phyloP scores from a whole-genome alignment of 2,329 filamentous ascomycete genomes.

The Fusarium siculi region DNA sequence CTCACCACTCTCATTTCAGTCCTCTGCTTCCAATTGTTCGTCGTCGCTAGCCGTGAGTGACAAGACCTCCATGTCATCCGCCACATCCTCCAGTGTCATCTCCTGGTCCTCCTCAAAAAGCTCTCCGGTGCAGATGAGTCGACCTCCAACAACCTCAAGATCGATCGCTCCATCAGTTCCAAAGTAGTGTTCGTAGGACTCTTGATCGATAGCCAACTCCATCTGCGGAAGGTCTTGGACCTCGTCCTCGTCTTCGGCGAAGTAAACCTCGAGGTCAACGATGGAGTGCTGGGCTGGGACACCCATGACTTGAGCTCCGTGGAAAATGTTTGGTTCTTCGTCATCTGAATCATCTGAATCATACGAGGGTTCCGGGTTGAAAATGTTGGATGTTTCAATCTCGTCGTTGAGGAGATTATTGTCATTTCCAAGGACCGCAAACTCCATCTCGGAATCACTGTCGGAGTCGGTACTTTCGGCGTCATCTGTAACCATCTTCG shows the following conservation, averaged over 20 bases:
- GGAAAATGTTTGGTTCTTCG: conserved; percentile 40
- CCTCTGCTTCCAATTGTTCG: not conserved
- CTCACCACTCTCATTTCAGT: too few species aligned
- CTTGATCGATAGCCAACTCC: conserved; percentile 46
- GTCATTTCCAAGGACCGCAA: not conserved
- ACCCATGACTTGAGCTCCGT: conserved; percentile 43
- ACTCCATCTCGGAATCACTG: conserved; percentile 1
- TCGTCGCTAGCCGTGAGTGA: not conserved
- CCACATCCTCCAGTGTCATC: not conserved
- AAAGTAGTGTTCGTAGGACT: conserved; percentile 42
- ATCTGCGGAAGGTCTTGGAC: conserved; percentile 42
- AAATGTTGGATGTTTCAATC: conserved; percentile 35
- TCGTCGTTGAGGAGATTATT: not conserved
- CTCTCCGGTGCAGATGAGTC: conserved; percentile 33
- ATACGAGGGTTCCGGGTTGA: conserved; percentile 31
- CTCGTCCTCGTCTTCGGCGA: conserved; percentile 44
- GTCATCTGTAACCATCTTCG: not conserved
- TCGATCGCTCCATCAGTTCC: conserved; percentile 39
- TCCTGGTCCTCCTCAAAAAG: conserved; percentile 26
- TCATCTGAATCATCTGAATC: conserved; percentile 32
- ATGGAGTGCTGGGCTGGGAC: not conserved
- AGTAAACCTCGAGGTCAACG: conserved; percentile 47
- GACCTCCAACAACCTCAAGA: conserved; percentile 41
- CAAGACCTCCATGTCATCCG: not conserved
- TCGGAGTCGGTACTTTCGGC: not conserved